Evolutionary conservation across 805 yeast species (phyloP).

Genomic region (Ogataea methylovora): DNA sequence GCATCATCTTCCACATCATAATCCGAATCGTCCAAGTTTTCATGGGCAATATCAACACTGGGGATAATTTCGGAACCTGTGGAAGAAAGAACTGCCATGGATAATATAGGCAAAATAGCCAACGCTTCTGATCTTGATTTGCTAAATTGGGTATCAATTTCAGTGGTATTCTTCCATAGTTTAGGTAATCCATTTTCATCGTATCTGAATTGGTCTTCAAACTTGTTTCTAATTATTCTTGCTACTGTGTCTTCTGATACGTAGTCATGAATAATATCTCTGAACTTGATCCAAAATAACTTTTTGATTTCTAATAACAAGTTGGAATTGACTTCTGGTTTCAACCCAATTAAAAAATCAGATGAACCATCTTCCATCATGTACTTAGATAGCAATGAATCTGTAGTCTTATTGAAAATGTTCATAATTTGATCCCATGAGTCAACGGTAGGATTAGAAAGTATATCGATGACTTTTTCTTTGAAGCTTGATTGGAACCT

Average conservation of each 20-base stretch:
- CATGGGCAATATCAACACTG: conserved; percentile 38
- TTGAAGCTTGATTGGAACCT: conserved; percentile 39
- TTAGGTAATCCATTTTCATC: conserved; percentile 78
- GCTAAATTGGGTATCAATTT: conserved; percentile 60
- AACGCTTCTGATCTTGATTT: conserved; percentile 54
- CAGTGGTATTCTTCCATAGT: conserved; percentile 67
- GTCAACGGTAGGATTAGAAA: conserved; percentile 40
- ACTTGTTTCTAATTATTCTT: conserved; percentile 62
- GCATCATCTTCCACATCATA: conserved; percentile 29
- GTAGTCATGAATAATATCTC: conserved; percentile 50
- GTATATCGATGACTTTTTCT: conserved; percentile 39
- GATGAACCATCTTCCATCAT: conserved; percentile 19
- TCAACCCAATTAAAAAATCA: conserved; percentile 65
- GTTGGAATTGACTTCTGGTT: conserved; percentile 30
- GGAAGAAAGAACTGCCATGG: conserved; percentile 44
- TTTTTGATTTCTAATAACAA: conserved; percentile 38
- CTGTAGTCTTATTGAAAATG: conserved; percentile 32
- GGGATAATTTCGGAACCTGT: conserved; percentile 52
- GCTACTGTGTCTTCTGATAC: conserved; percentile 61
- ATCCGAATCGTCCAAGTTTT: conserved; percentile 23
- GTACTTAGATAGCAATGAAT: conserved; percentile 23
- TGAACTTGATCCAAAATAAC: conserved; percentile 60
- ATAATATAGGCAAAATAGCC: conserved; percentile 48
- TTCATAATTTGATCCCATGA: conserved; percentile 56
- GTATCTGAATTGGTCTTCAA: conserved; percentile 78